Percentiles rank a stretch among this genome's conserved stretches.
Evolutionary conservation across 495 filamentous ascomycete species (phyloP).

Genomic region (Parathielavia appendiculata): DNA sequence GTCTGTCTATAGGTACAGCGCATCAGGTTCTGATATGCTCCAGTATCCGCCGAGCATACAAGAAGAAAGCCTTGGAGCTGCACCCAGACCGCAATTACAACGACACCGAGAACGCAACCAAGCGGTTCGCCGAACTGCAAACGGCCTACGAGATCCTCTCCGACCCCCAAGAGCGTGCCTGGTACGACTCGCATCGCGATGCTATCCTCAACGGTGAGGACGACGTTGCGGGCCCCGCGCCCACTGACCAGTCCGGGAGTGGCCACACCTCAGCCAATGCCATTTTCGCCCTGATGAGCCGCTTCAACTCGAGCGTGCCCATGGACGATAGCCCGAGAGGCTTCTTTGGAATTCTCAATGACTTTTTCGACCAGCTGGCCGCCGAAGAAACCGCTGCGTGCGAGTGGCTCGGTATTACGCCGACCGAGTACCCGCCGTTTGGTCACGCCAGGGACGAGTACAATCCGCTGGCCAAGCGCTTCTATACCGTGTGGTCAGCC

Average conservation of each 20-base stretch:
- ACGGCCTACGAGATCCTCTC: slow-evolving; percentile 92
- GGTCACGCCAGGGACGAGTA: slow-evolving; percentile 62
- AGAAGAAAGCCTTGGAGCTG: slow-evolving; percentile 81
- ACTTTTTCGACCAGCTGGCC: slow-evolving; percentile 75
- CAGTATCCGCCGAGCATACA: slow-evolving; percentile 92
- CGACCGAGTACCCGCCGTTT: slow-evolving; percentile 71
- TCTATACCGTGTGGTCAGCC: slow-evolving; percentile 75
- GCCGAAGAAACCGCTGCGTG: slow-evolving; percentile 71
- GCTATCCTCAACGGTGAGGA: slow-evolving; percentile 67
- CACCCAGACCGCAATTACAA: slow-evolving; percentile 95
- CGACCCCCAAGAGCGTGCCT: slow-evolving; percentile 89
- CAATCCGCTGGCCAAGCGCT: slow-evolving; percentile 66
- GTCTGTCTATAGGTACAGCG: too few relatives aligned
- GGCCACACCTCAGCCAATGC: slow-evolving; percentile 72
- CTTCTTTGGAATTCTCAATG: slow-evolving; percentile 74
- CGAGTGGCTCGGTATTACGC: slow-evolving; percentile 54
- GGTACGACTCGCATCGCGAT: slow-evolving; percentile 94
- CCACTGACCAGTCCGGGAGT: slow-evolving; percentile 57
- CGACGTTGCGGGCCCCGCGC: slow-evolving; percentile 36
- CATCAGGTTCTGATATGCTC: slow-evolving; percentile 9
- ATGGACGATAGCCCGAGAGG: slow-evolving; percentile 69
- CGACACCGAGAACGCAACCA: slow-evolving; percentile 75
- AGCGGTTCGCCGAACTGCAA: slow-evolving; percentile 84
- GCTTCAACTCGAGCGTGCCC: slow-evolving; percentile 69
- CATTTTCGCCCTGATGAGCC: slow-evolving; percentile 64